Conservation (phyloP, 2,329 filamentous ascomycete genomes). For the Ophiocordyceps polyrhachis-furcata region DNA sequence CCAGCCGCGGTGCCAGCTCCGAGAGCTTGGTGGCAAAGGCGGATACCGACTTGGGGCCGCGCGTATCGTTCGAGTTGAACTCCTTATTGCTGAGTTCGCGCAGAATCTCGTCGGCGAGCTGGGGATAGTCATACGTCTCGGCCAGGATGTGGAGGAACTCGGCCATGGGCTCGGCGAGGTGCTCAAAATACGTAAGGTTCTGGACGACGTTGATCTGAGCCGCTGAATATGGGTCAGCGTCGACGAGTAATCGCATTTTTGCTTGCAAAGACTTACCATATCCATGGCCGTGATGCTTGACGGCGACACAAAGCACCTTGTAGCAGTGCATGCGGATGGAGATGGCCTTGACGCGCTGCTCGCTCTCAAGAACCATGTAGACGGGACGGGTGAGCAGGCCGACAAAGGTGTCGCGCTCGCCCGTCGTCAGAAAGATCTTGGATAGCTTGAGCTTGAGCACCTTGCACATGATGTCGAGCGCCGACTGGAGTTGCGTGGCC, state of each 20-base stretch:
- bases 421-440: slow-evolving; percentile 89
- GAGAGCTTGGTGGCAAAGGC: slow-evolving; percentile 86
- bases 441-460: slow-evolving; percentile 82
- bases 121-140: slow-evolving; percentile 94
- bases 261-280: slow-evolving; percentile 45
- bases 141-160: slow-evolving; percentile 92
- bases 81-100: slow-evolving; percentile 93
- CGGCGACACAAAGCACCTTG: slow-evolving; percentile 86
- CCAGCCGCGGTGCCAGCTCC: slow-evolving; percentile 72
- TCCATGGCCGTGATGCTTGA: slow-evolving; percentile 94
- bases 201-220: slow-evolving; percentile 97
- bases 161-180: slow-evolving; percentile 97
- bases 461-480: slow-evolving; percentile 89
- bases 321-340: slow-evolving; percentile 91
- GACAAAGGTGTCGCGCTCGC: slow-evolving; percentile 89
- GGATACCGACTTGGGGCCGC: slow-evolving; percentile 90
- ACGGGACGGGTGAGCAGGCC: slow-evolving; percentile 80
- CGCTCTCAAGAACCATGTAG: slow-evolving; percentile 86
- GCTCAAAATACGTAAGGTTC: slow-evolving; percentile 94
- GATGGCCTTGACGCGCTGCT: slow-evolving; percentile 76
- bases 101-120: slow-evolving; percentile 82
- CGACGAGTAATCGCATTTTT: too few species aligned
- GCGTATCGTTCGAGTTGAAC: slow-evolving; percentile 91
- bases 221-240: slow-evolving; percentile 30
- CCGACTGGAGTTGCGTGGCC: slow-evolving; percentile 66